phyloP scores from a whole-genome alignment of 1,284 basidiomycete species.

The Ceratobasidium theobromae region DNA sequence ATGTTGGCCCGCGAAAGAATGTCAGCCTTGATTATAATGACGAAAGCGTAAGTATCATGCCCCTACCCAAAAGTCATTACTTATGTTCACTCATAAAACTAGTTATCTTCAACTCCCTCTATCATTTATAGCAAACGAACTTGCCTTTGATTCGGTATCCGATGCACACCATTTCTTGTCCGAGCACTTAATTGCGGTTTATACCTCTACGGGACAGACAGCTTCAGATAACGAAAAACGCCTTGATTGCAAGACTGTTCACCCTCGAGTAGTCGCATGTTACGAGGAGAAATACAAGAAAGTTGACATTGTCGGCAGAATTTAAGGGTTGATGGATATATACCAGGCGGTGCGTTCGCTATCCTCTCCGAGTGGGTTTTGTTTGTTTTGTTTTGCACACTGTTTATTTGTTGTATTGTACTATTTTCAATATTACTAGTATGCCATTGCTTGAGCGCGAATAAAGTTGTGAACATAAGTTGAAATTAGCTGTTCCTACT shows the following conservation, averaged over 20 bases:
- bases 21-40: constrained; percentile 84
- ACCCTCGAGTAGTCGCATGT: constrained; percentile 54
- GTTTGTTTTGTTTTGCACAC: neutral
- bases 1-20: constrained; percentile 92
- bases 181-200: constrained; percentile 69
- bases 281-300: constrained; percentile 77
- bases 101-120: constrained; percentile 84
- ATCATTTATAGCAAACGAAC: constrained; percentile 72
- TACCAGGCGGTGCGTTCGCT: constrained; percentile 25
- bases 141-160: constrained; percentile 75
- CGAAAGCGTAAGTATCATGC: constrained; percentile 75
- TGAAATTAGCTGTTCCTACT: no score
- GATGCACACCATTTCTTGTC: constrained; percentile 72
- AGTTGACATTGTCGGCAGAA: constrained; percentile 52
- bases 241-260: constrained; percentile 65
- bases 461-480: neutral
- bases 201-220: constrained; percentile 45
- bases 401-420: constrained; percentile 27
- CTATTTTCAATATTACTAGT: constrained; percentile 5
- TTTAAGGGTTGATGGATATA: constrained; percentile 49
- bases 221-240: constrained; percentile 50
- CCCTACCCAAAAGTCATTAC: neutral
- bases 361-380: constrained; percentile 7
- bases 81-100: constrained; percentile 32
- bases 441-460: no score